phyloP scores from a whole-genome alignment of 108 stramenopile species.

The Tribonema minus region DNA sequence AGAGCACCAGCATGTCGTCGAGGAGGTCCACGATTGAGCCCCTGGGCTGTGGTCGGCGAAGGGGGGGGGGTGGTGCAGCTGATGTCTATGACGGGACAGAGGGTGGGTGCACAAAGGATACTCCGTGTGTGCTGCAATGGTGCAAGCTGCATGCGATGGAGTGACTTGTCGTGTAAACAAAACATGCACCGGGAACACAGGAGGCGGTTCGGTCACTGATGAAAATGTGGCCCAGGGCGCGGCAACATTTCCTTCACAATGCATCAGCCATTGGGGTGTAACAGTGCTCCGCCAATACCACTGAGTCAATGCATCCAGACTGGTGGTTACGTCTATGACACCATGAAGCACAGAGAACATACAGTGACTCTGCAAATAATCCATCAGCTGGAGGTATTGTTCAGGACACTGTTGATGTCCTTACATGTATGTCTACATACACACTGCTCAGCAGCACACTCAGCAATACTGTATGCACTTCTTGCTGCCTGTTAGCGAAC shows the following conservation, averaged over 20 bases:
- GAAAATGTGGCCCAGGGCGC: neutral
- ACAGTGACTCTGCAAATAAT: too few relatives aligned
- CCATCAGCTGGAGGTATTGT: too few relatives aligned
- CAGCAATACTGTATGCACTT: too few relatives aligned
- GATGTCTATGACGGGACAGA: neutral
- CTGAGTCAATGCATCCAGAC: too few relatives aligned
- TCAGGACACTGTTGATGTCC: too few relatives aligned
- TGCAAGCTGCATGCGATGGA: neutral
- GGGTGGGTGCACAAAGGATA: too few relatives aligned
- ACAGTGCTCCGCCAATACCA: too few relatives aligned
- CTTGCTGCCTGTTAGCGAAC: too few relatives aligned
- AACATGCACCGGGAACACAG: neutral
- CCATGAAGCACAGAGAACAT: too few relatives aligned
- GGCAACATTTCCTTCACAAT: neutral
- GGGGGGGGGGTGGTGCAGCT: neutral
- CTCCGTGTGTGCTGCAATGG: neutral
- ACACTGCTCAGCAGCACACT: too few relatives aligned
- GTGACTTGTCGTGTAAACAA: neutral
- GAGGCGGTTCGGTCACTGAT: neutral
- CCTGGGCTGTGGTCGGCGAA: slow-evolving; percentile 42
- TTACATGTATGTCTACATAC: too few relatives aligned
- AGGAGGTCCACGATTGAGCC: slow-evolving; percentile 50
- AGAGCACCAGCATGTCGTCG: slow-evolving; percentile 53
- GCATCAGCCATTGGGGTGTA: neutral
- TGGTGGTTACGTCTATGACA: too few relatives aligned